Percentiles rank a stretch among this genome's conserved stretches.
phyloP scores from a whole-genome alignment of 768 basidiomycete genomes.

The Lanmaoa pseudosensibilis region DNA sequence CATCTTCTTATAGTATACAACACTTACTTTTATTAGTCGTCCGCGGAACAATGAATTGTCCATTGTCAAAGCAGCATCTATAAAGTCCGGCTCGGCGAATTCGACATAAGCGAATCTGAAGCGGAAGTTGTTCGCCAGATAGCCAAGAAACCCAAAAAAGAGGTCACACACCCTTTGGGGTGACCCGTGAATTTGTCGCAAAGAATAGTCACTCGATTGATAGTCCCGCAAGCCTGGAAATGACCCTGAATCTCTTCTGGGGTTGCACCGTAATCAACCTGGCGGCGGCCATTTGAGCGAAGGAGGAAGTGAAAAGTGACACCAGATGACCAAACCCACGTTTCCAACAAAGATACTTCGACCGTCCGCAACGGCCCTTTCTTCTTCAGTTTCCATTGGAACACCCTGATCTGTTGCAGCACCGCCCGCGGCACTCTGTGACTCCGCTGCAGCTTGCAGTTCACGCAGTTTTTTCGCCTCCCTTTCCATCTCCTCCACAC shows the following conservation, averaged over 20 bases:
- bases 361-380: constrained; percentile 74
- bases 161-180: constrained; percentile 80
- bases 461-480: constrained; percentile 87
- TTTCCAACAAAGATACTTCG: constrained; percentile 96
- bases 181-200: constrained; percentile 99
- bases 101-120: constrained; percentile 96
- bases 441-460: constrained; percentile 76
- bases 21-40: constrained; percentile 81
- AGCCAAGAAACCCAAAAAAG: constrained; percentile 17
- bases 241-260: constrained; percentile 98
- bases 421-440: constrained; percentile 48
- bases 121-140: constrained; percentile 10
- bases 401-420: constrained; percentile 45
- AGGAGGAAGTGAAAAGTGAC: constrained; percentile 5
- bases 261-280: constrained; percentile 98
- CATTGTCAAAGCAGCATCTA: constrained; percentile 88
- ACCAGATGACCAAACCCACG: constrained; percentile 50
- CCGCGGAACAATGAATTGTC: constrained; percentile 97
- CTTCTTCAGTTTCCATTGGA: constrained; percentile 81
- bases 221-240: constrained; percentile 96
- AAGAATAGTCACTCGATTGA: constrained; percentile 98
- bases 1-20: background rate
- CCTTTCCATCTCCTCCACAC: constrained; percentile 90
- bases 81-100: constrained; percentile 90
- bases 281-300: constrained; percentile 9